Conservation (phyloP, 345 rosid species). For the Eucalyptus erythrocorys region DNA sequence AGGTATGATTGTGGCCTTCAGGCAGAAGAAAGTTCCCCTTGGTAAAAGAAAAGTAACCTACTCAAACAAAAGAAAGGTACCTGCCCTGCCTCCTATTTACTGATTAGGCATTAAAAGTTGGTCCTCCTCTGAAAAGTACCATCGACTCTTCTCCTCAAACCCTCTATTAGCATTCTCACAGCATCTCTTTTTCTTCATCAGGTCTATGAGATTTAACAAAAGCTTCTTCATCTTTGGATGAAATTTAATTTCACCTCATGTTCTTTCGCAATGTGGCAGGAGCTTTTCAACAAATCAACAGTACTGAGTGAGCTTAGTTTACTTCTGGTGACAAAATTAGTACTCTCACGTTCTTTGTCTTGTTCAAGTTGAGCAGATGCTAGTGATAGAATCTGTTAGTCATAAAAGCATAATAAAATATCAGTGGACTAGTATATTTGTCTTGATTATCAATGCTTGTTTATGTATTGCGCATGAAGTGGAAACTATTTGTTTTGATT, state of each 20-base stretch:
- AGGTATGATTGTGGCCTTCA: too few relatives aligned
- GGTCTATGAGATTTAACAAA: neutral
- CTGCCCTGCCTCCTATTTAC: neutral
- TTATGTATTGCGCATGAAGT: too few relatives aligned
- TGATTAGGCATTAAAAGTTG: neutral
- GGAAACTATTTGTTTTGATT: too few relatives aligned
- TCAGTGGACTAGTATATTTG: neutral
- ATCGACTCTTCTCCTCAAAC: neutral
- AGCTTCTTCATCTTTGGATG: neutral
- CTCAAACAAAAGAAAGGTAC: neutral
- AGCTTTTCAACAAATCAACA: neutral
- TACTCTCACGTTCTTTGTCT: neutral
- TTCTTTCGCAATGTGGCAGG: neutral
- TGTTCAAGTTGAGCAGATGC: neutral
- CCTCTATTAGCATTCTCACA: neutral
- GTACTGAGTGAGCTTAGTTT: neutral
- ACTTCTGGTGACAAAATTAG: neutral
- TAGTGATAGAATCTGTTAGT: neutral
- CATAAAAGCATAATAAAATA: neutral
- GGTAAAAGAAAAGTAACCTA: too few relatives aligned
- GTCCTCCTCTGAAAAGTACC: neutral
- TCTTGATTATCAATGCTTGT: neutral
- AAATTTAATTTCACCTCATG: neutral
- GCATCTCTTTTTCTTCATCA: neutral
- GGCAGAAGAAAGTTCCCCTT: too few relatives aligned